phyloP scores from a whole-genome alignment of 176 grass and related monocot genomes.

The Oryza glaberrima region DNA sequence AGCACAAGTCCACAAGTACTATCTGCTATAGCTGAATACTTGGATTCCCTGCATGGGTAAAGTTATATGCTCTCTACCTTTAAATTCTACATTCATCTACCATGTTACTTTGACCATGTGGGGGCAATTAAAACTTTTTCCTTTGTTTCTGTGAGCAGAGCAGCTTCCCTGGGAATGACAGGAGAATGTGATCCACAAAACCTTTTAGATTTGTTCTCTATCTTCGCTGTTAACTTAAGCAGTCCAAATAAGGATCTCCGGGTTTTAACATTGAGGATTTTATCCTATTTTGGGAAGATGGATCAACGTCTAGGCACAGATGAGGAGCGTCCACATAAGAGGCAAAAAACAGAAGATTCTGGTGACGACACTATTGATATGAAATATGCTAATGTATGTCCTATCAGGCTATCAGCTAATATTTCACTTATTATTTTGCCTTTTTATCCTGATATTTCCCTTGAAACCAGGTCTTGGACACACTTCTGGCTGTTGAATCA shows the following conservation, averaged over 20 bases:
- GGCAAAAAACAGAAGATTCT: constrained; percentile 68
- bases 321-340: constrained; percentile 70
- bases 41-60: constrained; percentile 71
- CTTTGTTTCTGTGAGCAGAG: constrained; percentile 32
- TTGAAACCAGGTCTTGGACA: constrained; percentile 71
- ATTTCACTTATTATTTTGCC: constrained; percentile 35
- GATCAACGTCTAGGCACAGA: constrained; percentile 48
- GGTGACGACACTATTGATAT: constrained; percentile 45
- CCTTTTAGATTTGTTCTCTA: constrained; percentile 46
- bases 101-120: constrained; percentile 7
- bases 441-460: constrained; percentile 44
- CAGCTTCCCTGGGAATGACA: constrained; percentile 36
- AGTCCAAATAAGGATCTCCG: constrained; percentile 71
- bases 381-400: constrained; percentile 72
- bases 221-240: constrained; percentile 74
- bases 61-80: background rate
- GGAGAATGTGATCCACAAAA: constrained; percentile 61
- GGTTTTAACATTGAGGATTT: constrained; percentile 81
- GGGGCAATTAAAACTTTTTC: constrained; percentile 6
- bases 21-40: constrained; percentile 78
- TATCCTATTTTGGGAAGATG: constrained; percentile 63
- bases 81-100: background rate
- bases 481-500: constrained; percentile 70
- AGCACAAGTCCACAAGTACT: constrained; percentile 70
- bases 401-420: constrained; percentile 5